Evolutionary conservation across 78 protist species (phyloP).

Genomic region (Pigoraptor vietnamica): DNA sequence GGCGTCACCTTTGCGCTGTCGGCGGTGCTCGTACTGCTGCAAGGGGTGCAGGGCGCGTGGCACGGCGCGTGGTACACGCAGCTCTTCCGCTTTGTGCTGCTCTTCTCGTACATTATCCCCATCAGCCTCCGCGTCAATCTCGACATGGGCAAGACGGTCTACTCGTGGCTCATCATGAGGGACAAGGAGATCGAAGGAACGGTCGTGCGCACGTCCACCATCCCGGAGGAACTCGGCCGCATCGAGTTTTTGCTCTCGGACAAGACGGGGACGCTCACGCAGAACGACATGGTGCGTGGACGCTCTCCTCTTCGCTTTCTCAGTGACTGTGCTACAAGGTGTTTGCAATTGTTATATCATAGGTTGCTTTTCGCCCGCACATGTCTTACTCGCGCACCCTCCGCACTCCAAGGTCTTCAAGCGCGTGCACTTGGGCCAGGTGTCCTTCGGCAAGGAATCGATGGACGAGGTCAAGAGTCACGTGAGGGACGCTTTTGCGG

Average conservation of each 20-base stretch:
- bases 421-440: slow-evolving; percentile 61
- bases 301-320: not conserved
- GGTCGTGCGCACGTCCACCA: slow-evolving; percentile 68
- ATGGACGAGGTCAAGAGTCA: slow-evolving; percentile 26
- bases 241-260: slow-evolving; percentile 89
- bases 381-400: slow-evolving; percentile 19
- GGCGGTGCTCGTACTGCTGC: slow-evolving; percentile 65
- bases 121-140: slow-evolving; percentile 81
- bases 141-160: slow-evolving; percentile 78
- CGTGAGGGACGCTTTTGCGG: not conserved
- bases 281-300: slow-evolving; percentile 51
- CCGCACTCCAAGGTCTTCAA: slow-evolving; percentile 50
- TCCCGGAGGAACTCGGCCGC: slow-evolving; percentile 98
- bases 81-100: slow-evolving; percentile 80
- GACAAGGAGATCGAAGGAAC: slow-evolving; percentile 45
- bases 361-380: no score
- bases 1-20: slow-evolving; percentile 67
- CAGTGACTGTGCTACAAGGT: slow-evolving; percentile 47
- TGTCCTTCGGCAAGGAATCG: slow-evolving; percentile 57
- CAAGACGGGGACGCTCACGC: slow-evolving; percentile 98
- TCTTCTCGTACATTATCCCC: slow-evolving; percentile 96
- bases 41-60: slow-evolving; percentile 57
- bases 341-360: no score
- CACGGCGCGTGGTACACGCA: slow-evolving; percentile 63
- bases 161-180: slow-evolving; percentile 63